Base-by-base conservation (phyloP, 139 green algal species). In the Volvox reticuliferus region DNA sequence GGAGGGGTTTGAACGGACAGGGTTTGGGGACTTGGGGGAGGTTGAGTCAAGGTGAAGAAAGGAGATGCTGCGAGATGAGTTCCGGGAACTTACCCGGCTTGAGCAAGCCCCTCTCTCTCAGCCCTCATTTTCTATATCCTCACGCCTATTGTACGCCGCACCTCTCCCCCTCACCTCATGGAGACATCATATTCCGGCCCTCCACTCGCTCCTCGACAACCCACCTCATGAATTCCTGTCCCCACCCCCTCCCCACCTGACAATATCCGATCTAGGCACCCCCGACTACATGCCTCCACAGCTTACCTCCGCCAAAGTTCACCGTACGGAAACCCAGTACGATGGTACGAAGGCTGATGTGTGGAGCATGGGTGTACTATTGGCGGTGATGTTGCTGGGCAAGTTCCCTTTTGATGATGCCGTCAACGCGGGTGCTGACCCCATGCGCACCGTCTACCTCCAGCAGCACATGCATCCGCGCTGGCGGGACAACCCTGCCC, bases 361-460 rank as follows among this genome's bases (percentile, higher is more conserved):
- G 30, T 96, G 94, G 94, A 91, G 91, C 12, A 91, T 88, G 77
- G 94, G 94, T 35, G 94, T 96, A 87, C 91, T 96, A 87, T 91
- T 96, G 87, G 94, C 92, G 76, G 94, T 96, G n/a, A 94, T 93
- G 91, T 78, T 95, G 80, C 91, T 95, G 89, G 94, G 94, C 67
- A 96, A 95, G 91, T 96, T 96, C 71, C 94, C 94, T 20, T 96
- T 96, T 75, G 93, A 96, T 62, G 92, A 91, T 55, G 69, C 85
- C 20, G 67, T 67, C 14, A 65, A 63, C 24, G 83, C 83, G 36
- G 83, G 83, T 0, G 33, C 6, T 30, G 85, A 89, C 85, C 71
- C 85, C 71, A 89, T 89, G 85, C 85, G 85, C 85, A 89, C 85
- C n/a, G 85, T 89, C 24, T 83, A 89, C 85, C 22, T 75, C 9